Evolutionary conservation across 495 filamentous ascomycete genomes (phyloP).

Genomic region (Immersiella caudata): DNA sequence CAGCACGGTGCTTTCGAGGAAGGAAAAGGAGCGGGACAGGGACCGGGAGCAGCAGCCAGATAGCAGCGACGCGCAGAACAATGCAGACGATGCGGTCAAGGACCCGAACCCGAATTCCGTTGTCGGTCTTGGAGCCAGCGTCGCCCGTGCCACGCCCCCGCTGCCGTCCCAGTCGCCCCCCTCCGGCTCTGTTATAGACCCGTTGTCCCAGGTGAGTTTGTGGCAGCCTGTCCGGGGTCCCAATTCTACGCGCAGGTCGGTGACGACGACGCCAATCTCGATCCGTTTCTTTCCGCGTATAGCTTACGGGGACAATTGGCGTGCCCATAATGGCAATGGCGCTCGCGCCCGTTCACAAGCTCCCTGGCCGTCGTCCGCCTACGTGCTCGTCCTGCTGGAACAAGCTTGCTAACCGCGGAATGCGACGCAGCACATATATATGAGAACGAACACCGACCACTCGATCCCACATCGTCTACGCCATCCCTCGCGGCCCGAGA

Average conservation of each 20-base stretch:
- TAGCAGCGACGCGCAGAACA: conserved; percentile 24
- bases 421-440: conserved; percentile 65
- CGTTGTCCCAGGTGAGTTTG: conserved; percentile 49
- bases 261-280: not conserved
- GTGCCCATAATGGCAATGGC: not conserved
- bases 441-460: conserved; percentile 77
- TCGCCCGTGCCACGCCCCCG: conserved; percentile 16
- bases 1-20: conserved; percentile 16
- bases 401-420: not conserved
- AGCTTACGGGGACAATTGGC: not conserved
- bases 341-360: not conserved
- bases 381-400: not conserved
- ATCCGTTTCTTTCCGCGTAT: not conserved
- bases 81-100: conserved; percentile 25
- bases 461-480: conserved; percentile 69
- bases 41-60: conserved; percentile 18
- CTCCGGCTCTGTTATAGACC: conserved; percentile 42
- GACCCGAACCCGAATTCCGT: conserved; percentile 16
- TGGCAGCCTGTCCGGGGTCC: not conserved
- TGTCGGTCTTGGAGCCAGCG: conserved; percentile 3
- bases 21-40: conserved; percentile 23
- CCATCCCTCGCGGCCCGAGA: conserved; percentile 55
- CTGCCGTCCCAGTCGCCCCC: conserved; percentile 18
- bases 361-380: not conserved
- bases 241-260: not conserved